Conservation (phyloP, 805 yeast genomes). For the Blastobotrys robertii region DNA sequence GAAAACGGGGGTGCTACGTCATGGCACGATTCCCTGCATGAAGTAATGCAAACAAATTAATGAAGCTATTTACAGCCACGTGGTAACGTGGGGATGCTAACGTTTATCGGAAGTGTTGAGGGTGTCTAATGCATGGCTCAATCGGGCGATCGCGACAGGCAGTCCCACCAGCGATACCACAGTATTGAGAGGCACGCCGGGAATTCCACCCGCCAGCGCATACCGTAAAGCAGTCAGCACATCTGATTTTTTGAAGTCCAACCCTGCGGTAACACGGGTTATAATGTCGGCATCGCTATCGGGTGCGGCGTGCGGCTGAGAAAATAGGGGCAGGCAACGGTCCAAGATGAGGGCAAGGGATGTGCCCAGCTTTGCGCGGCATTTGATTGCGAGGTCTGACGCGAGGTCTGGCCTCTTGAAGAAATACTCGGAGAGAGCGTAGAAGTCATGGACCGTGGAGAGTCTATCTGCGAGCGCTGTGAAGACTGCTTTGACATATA, state of each 20-base stretch:
- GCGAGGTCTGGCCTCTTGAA: conserved; percentile 5
- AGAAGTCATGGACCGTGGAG: conserved; percentile 44
- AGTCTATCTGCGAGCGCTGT: conserved; percentile 39
- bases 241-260: conserved; percentile 11
- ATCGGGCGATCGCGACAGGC: conserved; percentile 19
- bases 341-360: not conserved
- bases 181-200: conserved; percentile 60
- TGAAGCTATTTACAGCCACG: not conserved
- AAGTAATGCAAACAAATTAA: not conserved
- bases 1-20: not conserved
- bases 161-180: conserved; percentile 44
- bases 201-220: conserved; percentile 57
- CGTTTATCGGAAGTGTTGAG: not conserved
- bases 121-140: not conserved
- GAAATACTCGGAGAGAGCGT: conserved; percentile 35
- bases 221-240: conserved; percentile 53
- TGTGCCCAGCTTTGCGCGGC: not conserved
- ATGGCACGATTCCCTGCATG: not conserved
- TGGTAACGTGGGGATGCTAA: not conserved
- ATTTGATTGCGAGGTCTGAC: not conserved
- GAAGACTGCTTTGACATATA: conserved; percentile 33
- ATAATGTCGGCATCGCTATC: not conserved
- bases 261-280: conserved; percentile 1
- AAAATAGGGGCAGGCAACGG: not conserved
- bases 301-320: not conserved